Conservation (phyloP, 2,329 filamentous ascomycete genomes). For the Coniochaeta sp. region DNA sequence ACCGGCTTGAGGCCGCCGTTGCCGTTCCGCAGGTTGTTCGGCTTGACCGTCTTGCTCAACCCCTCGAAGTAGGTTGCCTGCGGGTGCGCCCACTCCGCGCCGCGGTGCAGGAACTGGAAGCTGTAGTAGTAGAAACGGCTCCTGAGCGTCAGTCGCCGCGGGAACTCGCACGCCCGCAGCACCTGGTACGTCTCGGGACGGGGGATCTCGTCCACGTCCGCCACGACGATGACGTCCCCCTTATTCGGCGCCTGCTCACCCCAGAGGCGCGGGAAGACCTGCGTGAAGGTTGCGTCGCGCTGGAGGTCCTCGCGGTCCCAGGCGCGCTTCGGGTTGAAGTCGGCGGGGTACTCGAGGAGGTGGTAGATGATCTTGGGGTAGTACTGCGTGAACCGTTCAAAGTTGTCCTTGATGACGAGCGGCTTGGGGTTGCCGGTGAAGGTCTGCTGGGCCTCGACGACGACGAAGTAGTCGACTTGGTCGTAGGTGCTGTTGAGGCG, state of each 20-base stretch:
- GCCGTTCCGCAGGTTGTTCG: slow-evolving; percentile 44
- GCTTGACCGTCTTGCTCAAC: slow-evolving; percentile 37
- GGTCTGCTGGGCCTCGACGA: slow-evolving; percentile 51
- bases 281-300: slow-evolving; percentile 19
- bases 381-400: slow-evolving; percentile 43
- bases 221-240: slow-evolving; percentile 51
- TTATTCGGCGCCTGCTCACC: slow-evolving; percentile 31
- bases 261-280: slow-evolving; percentile 37
- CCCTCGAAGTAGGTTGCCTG: slow-evolving; percentile 52
- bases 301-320: slow-evolving; percentile 45
- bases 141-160: slow-evolving; percentile 42
- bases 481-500: slow-evolving; percentile 50
- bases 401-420: slow-evolving; percentile 44
- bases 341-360: slow-evolving; percentile 37
- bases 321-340: slow-evolving; percentile 29
- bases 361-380: slow-evolving; percentile 56
- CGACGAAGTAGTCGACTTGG: slow-evolving; percentile 58
- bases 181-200: slow-evolving; percentile 41
- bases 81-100: slow-evolving; percentile 47
- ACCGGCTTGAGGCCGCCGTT: slow-evolving; percentile 31
- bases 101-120: slow-evolving; percentile 44
- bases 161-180: slow-evolving; percentile 44
- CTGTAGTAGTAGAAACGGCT: slow-evolving; percentile 51
- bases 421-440: slow-evolving; percentile 52
- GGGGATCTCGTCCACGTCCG: slow-evolving; percentile 56